Evolutionary conservation across 164 flowering plant genomes (phyloP), one percentile per base, ranked within the genome.

Genomic region (Vitis riparia): DNA sequence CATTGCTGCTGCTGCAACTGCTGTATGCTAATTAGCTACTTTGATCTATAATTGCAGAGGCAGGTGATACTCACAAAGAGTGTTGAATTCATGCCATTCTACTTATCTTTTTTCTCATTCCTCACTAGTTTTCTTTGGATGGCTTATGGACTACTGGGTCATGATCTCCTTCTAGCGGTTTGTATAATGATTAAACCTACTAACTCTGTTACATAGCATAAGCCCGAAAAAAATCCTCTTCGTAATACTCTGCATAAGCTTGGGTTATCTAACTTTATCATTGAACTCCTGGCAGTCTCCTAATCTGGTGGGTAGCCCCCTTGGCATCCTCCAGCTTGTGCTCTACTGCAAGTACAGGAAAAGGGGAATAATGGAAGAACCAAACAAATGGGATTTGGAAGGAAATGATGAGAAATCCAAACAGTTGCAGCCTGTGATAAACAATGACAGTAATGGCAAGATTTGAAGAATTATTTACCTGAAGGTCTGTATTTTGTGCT

Each of bases 31-130:
- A 50, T 19, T n/a, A 27, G 17, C 16, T n/a, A 14, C 19, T 51
- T 51, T 47, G 15, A 7, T 58, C 7, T 11, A 32, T 30, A 15
- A 51, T 30, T 77, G 81, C 83, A 79, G 85, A 82, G 68, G 65
- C 66, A 67, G 63, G 85, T 86, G 65, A 76, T 86, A 19, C 37
- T 16, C 29, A 86, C 87, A 12, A 82, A 82, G 69, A 83, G 89
- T 29, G 89, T 84, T 65, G 87, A 86, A 55, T 86, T 77, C 73
- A 86, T 86, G 89, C 89, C 89, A 8, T 84, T 86, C 72, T 70
- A 80, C 77, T 62, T 84, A 51, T 84, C 87, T 0, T 71, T 86
- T 9, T 86, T 82, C 78, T 75, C 87, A 8, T 82, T 84, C 68
- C 78, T 84, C 2, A 70, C 84, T 27, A 82, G 87, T 69, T 55